Base-by-base conservation (phyloP, 257 asterid genomes). In the Solanum peruvianum region DNA sequence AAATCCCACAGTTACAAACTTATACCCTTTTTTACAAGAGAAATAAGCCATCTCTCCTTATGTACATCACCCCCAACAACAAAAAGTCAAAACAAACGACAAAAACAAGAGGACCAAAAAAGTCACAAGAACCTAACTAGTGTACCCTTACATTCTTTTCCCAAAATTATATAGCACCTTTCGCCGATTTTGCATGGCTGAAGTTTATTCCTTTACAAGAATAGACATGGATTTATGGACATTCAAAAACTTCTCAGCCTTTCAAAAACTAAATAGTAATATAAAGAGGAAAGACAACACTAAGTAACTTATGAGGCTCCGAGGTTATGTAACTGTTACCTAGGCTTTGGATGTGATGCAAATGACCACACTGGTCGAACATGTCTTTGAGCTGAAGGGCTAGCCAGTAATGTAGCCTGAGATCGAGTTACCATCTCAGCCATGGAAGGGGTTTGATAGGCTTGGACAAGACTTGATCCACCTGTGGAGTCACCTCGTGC, bases 371-470 rank as follows among this genome's bases (percentile, higher is more conserved):
- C 87, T 1, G 99, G 98, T 71, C 93, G 94, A 37, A 93, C 87
- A 39, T 89, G 91, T 90, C 95, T 93, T 86, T 92, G 96, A 27
- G 93, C 88, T 8, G 96, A 93, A 62, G 98, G 94, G 77, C 95
- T 91, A 13, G 91, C 94, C 83, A 91, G 72, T 64, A 91, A 87
- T 0, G 93, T 76, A 66, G 98, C 99, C 87, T 95, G 99, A 69
- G 99, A 97, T 56, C 97, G 97, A 52, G 93, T 96, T 13, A 97
- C 94, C 99, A 97, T 97, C 92, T 97, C 98, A 3, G 88, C 91
- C 99, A 97, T 97, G 10, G 97, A 94, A 2, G 99, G 98, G 23
- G 99, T 97, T 88, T 97, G 99, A 84, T 97, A 97, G 18, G 98
- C 89, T 72, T 91, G 98, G 44, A 95, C 88, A 6, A 95, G 95